Conservation (phyloP, 805 yeast species). For the Saccharomyces paradoxus region DNA sequence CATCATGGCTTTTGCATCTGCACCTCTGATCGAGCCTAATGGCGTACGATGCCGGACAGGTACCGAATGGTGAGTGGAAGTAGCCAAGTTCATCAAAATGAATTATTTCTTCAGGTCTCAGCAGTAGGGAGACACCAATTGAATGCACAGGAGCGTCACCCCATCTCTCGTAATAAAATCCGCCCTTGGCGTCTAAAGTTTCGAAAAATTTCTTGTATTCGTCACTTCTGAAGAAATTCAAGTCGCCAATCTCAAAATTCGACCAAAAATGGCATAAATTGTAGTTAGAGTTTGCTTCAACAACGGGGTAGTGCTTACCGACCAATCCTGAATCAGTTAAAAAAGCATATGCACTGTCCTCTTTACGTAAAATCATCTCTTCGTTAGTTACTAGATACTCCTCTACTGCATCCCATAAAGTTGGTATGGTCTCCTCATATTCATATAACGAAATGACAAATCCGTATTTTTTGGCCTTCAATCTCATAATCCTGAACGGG, state of each 20-base stretch:
- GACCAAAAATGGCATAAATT: conserved; percentile 84
- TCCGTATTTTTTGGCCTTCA: conserved; percentile 57
- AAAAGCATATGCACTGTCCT: background rate
- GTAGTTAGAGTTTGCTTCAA: conserved; percentile 59
- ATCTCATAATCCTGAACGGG: conserved; percentile 71
- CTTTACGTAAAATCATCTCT: background rate
- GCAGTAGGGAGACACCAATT: conserved; percentile 66
- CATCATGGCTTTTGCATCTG: conserved; percentile 37
- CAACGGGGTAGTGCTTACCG: conserved; percentile 43
- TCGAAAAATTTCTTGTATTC: conserved; percentile 63
- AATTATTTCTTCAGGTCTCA: conserved; percentile 58
- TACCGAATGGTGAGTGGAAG: conserved; percentile 65
- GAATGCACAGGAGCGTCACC: conserved; percentile 88
- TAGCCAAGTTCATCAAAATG: conserved; percentile 77
- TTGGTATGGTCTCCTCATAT: conserved; percentile 55
- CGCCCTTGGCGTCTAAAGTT: conserved; percentile 64
- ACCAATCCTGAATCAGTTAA: conserved; percentile 42
- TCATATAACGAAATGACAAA: conserved; percentile 69
- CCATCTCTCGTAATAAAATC: conserved; percentile 83
- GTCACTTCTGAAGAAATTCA: conserved; percentile 61
- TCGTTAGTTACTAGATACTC: conserved; percentile 43
- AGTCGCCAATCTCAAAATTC: conserved; percentile 71
- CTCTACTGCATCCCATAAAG: conserved; percentile 62
- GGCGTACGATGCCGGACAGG: conserved; percentile 45
- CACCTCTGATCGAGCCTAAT: conserved; percentile 30